phyloP scores from a whole-genome alignment of 2,329 filamentous ascomycete genomes.

The Chrysoporthe austroafricana region DNA sequence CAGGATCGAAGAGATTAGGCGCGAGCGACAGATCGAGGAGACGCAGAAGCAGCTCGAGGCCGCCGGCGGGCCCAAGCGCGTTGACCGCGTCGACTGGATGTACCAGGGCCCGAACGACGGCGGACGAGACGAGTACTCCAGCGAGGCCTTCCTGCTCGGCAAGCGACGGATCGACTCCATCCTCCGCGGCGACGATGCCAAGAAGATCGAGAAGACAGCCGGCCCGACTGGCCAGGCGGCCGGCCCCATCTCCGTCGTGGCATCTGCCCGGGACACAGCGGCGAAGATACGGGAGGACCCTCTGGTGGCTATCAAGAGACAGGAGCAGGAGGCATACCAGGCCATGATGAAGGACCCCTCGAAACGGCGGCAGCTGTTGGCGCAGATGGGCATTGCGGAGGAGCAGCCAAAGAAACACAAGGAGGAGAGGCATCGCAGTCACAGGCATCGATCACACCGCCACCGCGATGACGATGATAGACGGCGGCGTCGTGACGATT shows the following conservation, averaged over 20 bases:
- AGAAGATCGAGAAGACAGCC: constrained; percentile 78
- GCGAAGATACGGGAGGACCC: constrained; percentile 90
- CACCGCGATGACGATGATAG: constrained; percentile 29
- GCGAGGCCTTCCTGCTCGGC: constrained; percentile 89
- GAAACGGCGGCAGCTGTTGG: constrained; percentile 68
- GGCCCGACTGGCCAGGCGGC: constrained; percentile 60
- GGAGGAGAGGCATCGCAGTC: constrained; percentile 49
- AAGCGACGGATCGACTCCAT: constrained; percentile 87
- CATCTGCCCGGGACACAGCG: constrained; percentile 77
- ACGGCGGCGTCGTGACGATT: constrained; percentile 50
- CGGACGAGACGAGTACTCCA: constrained; percentile 80
- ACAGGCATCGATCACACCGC: constrained; percentile 44
- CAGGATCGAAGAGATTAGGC: constrained; percentile 88
- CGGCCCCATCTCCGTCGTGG: constrained; percentile 65
- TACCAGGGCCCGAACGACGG: constrained; percentile 85
- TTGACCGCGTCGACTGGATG: constrained; percentile 96
- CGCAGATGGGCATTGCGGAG: constrained; percentile 61
- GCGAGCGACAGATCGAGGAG: constrained; percentile 91
- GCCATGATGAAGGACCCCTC: constrained; percentile 79
- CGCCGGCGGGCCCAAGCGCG: constrained; percentile 78
- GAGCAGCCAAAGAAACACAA: constrained; percentile 44
- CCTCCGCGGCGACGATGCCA: constrained; percentile 78
- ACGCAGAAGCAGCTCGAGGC: constrained; percentile 88
- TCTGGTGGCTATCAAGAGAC: constrained; percentile 87
- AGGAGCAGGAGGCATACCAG: constrained; percentile 82